Evolutionary conservation across 1,284 basidiomycete species (phyloP).

Genomic region (Testicularia cyperi): DNA sequence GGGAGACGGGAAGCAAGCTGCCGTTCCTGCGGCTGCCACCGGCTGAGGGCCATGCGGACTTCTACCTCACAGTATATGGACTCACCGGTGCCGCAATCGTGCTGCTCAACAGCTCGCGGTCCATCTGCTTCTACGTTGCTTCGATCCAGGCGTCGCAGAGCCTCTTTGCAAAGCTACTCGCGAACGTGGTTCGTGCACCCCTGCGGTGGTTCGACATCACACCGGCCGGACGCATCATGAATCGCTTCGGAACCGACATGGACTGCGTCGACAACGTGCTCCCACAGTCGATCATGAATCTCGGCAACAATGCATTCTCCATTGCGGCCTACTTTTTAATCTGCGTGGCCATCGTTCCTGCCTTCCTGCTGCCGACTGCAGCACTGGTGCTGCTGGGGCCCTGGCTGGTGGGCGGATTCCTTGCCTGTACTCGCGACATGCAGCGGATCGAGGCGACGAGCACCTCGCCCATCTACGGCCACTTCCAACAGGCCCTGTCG

Average conservation of each 20-base stretch:
- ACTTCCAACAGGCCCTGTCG: slow-evolving; percentile 44
- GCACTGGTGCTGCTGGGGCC: slow-evolving; percentile 35
- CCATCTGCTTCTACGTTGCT: slow-evolving; percentile 31
- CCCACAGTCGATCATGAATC: slow-evolving; percentile 41
- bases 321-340: slow-evolving; percentile 45
- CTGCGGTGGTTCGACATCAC: slow-evolving; percentile 55
- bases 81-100: slow-evolving; percentile 29
- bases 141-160: slow-evolving; percentile 34
- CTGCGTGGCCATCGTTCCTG: slow-evolving; percentile 48
- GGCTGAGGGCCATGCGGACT: slow-evolving; percentile 13
- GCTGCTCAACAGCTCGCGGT: slow-evolving; percentile 26
- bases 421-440: slow-evolving; percentile 49
- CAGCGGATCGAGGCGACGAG: slow-evolving; percentile 58
- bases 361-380: slow-evolving; percentile 37
- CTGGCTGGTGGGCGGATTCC: slow-evolving; percentile 45
- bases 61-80: slow-evolving; percentile 33
- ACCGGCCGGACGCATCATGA: slow-evolving; percentile 50
- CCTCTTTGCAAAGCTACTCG: slow-evolving; percentile 46
- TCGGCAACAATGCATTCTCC: slow-evolving; percentile 29
- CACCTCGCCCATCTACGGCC: slow-evolving; percentile 55
- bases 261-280: slow-evolving; percentile 51
- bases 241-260: slow-evolving; percentile 56
- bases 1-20: not conserved
- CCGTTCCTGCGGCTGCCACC: slow-evolving; percentile 15
- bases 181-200: slow-evolving; percentile 45